Evolutionary conservation across 164 flowering plant genomes (phyloP).

Genomic region (Nymphaea thermarum): DNA sequence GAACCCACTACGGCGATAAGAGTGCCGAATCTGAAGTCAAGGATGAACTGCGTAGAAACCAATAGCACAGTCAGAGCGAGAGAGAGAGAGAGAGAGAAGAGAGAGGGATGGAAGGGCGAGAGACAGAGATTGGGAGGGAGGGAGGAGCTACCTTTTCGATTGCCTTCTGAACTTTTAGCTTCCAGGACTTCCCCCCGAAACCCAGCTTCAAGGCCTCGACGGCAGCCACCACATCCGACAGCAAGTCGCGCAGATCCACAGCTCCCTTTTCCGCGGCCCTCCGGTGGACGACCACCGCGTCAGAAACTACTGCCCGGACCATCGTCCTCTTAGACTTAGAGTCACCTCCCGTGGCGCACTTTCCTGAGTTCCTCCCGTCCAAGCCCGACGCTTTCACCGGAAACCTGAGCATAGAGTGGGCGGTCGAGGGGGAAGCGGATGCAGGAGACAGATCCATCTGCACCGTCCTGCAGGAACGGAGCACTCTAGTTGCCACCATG

Average conservation of each 20-base stretch:
- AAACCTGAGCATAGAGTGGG: background rate
- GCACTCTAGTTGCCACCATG: background rate
- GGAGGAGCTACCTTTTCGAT: conserved; percentile 37
- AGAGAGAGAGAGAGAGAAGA: background rate
- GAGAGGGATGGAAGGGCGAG: background rate
- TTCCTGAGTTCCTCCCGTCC: background rate
- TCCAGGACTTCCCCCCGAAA: conserved; percentile 19
- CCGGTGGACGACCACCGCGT: background rate
- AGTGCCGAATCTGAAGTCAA: conserved; percentile 73
- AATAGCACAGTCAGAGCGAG: background rate
- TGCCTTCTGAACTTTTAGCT: conserved; percentile 26
- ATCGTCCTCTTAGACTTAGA: background rate
- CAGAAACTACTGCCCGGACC: background rate
- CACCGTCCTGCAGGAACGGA: background rate
- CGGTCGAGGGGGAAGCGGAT: background rate
- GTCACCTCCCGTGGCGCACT: background rate
- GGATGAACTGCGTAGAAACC: conserved; percentile 37
- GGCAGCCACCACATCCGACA: background rate
- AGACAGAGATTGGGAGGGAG: background rate
- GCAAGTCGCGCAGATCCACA: background rate
- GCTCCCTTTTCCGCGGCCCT: background rate
- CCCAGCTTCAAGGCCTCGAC: background rate
- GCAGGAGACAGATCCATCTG: background rate
- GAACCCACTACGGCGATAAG: conserved; percentile 64
- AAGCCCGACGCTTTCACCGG: background rate